Conservation (phyloP, 1,139 yeast species). For the Tardiomyces blankii region DNA sequence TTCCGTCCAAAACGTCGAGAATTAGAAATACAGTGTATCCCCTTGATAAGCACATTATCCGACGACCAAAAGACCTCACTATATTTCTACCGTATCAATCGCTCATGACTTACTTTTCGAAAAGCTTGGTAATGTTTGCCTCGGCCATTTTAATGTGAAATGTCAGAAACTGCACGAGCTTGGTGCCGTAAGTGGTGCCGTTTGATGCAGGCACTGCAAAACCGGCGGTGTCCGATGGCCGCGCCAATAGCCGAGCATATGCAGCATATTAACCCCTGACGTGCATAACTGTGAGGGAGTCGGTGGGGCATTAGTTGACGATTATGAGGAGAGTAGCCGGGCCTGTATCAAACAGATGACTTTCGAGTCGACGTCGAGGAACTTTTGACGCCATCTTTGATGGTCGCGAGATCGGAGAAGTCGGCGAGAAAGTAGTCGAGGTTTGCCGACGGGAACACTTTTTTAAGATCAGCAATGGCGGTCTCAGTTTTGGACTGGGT, state of each 20-base stretch:
- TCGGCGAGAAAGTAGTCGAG: conserved; percentile 26
- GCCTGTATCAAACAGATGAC: too few relatives aligned
- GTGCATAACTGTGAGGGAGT: too few relatives aligned
- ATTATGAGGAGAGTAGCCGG: too few relatives aligned
- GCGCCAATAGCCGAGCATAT: background rate
- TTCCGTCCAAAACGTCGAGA: too few relatives aligned
- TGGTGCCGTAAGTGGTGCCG: background rate
- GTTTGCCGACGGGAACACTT: conserved; percentile 15
- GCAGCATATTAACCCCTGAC: background rate
- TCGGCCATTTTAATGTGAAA: background rate
- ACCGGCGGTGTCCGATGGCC: background rate
- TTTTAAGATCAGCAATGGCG: conserved; percentile 25
- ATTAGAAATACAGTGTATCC: too few relatives aligned
- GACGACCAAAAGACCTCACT: too few relatives aligned
- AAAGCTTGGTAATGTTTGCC: background rate
- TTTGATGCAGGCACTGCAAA: background rate
- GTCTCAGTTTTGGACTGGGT: conserved; percentile 25
- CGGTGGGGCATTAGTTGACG: too few relatives aligned
- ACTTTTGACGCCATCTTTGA: conserved; percentile 32
- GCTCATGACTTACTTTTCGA: background rate
- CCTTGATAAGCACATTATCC: too few relatives aligned
- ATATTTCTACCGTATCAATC: too few relatives aligned
- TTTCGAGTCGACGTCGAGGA: conserved; percentile 21
- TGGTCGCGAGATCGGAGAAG: conserved; percentile 34
- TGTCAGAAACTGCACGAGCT: background rate